Conservation (phyloP, 768 basidiomycete species). For the Infundibulicybe gibba region DNA sequence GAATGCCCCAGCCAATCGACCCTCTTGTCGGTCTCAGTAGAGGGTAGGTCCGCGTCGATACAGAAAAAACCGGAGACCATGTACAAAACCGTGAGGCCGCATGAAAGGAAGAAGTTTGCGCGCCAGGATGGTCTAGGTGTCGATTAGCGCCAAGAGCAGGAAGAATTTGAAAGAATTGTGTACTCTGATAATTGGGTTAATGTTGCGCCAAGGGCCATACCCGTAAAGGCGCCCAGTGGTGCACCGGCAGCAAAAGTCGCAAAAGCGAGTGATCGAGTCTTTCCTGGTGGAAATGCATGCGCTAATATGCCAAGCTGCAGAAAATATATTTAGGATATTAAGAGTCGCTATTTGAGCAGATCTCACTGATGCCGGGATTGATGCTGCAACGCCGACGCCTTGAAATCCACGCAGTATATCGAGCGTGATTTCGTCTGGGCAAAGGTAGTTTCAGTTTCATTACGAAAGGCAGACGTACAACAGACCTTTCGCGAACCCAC, state of each 20-base stretch:
- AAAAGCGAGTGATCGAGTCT: constrained; percentile 71
- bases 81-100: constrained; percentile 52
- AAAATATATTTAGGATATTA: background rate
- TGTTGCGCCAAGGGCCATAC: constrained; percentile 67
- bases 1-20: constrained; percentile 72
- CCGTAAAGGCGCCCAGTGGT: constrained; percentile 74
- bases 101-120: constrained; percentile 52
- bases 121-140: constrained; percentile 57
- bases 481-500: constrained; percentile 58
- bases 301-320: constrained; percentile 78
- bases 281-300: constrained; percentile 64
- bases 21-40: constrained; percentile 35
- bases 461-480: background rate
- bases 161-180: constrained; percentile 9
- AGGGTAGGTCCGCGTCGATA: constrained; percentile 56
- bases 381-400: constrained; percentile 77
- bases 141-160: background rate
- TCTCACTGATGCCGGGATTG: constrained; percentile 65
- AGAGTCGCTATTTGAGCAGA: constrained; percentile 11
- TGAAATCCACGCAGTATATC: constrained; percentile 74
- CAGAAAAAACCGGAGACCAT: constrained; percentile 50
- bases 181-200: constrained; percentile 53
- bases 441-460: background rate
- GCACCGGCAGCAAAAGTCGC: constrained; percentile 84
- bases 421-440: constrained; percentile 54